phyloP scores from a whole-genome alignment of 768 basidiomycete genomes.

The Pleurotus tuber-regium region DNA sequence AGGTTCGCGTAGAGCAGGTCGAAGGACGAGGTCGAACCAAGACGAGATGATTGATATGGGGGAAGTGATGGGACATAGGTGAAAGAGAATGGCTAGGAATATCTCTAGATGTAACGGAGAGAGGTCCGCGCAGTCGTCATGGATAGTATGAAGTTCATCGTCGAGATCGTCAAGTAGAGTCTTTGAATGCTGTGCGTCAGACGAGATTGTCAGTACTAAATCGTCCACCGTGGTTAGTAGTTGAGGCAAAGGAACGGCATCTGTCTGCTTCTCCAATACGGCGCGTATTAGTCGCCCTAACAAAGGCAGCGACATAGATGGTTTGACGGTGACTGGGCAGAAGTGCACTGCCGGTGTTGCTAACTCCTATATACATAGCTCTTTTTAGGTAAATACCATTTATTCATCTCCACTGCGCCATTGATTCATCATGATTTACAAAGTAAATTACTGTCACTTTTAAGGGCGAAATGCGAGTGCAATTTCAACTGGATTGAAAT shows the following conservation, averaged over 20 bases:
- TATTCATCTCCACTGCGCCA: no score
- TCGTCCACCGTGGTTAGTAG: conserved; percentile 51
- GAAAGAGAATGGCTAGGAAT: conserved; percentile 64
- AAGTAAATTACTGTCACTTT: no score
- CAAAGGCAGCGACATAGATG: conserved; percentile 33
- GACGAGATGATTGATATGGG: conserved; percentile 65
- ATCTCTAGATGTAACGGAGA: conserved; percentile 60
- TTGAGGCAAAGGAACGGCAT: conserved; percentile 48
- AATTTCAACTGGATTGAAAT: no score
- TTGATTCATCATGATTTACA: no score
- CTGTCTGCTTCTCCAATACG: conserved; percentile 53
- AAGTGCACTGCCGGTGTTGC: no score
- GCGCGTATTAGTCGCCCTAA: conserved; percentile 54
- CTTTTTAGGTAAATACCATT: no score
- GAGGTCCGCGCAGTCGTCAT: conserved; percentile 64
- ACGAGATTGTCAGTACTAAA: conserved; percentile 47
- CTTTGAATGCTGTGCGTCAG: conserved; percentile 34
- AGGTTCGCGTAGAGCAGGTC: conserved; percentile 76
- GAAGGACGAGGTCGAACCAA: conserved; percentile 81
- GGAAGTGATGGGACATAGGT: conserved; percentile 59
- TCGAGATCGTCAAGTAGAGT: conserved; percentile 49
- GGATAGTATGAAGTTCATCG: conserved; percentile 63
- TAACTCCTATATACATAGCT: no score
- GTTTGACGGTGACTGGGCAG: not conserved
- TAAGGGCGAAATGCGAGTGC: no score